Conservation (phyloP, 768 basidiomycete genomes). For the Leccinellum albellum region DNA sequence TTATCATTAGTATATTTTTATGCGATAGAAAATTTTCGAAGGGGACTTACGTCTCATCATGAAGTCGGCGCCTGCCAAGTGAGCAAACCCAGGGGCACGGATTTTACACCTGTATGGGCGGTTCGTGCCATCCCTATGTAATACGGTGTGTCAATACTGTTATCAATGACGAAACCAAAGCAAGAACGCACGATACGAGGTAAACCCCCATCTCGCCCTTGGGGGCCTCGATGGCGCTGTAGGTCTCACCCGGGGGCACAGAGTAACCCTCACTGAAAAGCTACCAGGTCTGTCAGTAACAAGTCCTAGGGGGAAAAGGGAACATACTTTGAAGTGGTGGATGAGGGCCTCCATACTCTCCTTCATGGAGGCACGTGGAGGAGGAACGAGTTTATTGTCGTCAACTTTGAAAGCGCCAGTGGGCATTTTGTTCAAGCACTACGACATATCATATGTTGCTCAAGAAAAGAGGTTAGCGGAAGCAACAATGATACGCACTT, state of each 20-base stretch:
- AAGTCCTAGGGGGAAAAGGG: not conserved
- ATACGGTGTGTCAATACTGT: not conserved
- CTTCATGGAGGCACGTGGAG: slow-evolving; percentile 97
- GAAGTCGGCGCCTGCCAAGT: slow-evolving; percentile 93
- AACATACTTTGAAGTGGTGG: slow-evolving; percentile 89
- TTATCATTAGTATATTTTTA: not conserved
- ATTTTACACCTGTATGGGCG: slow-evolving; percentile 97
- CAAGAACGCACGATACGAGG: slow-evolving; percentile 76
- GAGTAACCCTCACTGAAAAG: slow-evolving; percentile 96
- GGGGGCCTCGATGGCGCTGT: slow-evolving; percentile 95
- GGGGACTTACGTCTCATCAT: slow-evolving; percentile 85
- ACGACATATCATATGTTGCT: slow-evolving; percentile 3
- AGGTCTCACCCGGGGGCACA: slow-evolving; percentile 94
- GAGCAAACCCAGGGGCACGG: slow-evolving; percentile 94
- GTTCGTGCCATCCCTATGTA: slow-evolving; percentile 81
- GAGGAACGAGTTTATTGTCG: slow-evolving; percentile 95
- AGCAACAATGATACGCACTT: slow-evolving; percentile 37
- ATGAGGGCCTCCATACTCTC: slow-evolving; percentile 98
- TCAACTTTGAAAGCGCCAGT: slow-evolving; percentile 90
- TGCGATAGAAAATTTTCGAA: slow-evolving; percentile 1
- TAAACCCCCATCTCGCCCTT: slow-evolving; percentile 99
- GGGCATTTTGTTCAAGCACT: slow-evolving; percentile 98
- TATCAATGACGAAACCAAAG: not conserved
- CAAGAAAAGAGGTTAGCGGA: not conserved
- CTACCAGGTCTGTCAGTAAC: slow-evolving; percentile 35